Percentiles rank a stretch among this genome's conserved stretches.
Evolutionary conservation across 352 stramenopile genomes (phyloP).

Genomic region (Globisporangium middletonii): DNA sequence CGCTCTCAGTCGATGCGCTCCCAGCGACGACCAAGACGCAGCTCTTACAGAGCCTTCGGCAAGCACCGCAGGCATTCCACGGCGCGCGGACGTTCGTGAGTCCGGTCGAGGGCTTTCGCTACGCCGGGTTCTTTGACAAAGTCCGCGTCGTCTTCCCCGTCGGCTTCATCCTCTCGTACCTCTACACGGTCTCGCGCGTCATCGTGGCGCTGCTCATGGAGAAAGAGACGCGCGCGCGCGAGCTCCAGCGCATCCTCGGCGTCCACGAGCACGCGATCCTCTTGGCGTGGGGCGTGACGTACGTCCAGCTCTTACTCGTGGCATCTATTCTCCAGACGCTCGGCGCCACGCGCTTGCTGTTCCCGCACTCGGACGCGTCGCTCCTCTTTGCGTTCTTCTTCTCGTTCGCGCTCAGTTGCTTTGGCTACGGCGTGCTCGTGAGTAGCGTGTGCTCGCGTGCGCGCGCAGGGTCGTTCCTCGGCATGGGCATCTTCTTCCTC

Average conservation of each 20-base stretch:
- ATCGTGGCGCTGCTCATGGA: slow-evolving; percentile 89
- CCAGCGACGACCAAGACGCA: slow-evolving; percentile 20
- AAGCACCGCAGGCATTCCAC: slow-evolving; percentile 58
- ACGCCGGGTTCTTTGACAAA: slow-evolving; percentile 75
- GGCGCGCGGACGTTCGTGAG: slow-evolving; percentile 37
- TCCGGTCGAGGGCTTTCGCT: slow-evolving; percentile 47
- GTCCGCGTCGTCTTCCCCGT: slow-evolving; percentile 75
- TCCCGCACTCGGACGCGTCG: slow-evolving; percentile 30
- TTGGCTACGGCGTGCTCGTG: slow-evolving; percentile 74
- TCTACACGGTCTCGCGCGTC: slow-evolving; percentile 89
- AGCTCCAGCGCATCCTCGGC: slow-evolving; percentile 92
- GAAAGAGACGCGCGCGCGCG: slow-evolving; percentile 88
- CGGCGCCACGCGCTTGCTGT: slow-evolving; percentile 27
- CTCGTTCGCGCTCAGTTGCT: slow-evolving; percentile 69
- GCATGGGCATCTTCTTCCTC: slow-evolving; percentile 73
- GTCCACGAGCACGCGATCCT: slow-evolving; percentile 53
- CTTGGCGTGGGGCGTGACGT: slow-evolving; percentile 71
- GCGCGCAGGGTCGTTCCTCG: slow-evolving; percentile 52
- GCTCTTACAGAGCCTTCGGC: slow-evolving; percentile 42
- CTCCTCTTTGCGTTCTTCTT: slow-evolving; percentile 70
- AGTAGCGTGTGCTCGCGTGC: slow-evolving; percentile 55
- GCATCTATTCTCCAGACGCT: slow-evolving; percentile 43
- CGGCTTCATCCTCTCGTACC: slow-evolving; percentile 90
- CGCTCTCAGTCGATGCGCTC: slow-evolving; percentile 7
- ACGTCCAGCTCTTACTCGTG: slow-evolving; percentile 48